Percentiles rank a stretch among this genome's conserved stretches.
Conservation (phyloP, 306 rosid species). For the Hylodesmum podocarpum region DNA sequence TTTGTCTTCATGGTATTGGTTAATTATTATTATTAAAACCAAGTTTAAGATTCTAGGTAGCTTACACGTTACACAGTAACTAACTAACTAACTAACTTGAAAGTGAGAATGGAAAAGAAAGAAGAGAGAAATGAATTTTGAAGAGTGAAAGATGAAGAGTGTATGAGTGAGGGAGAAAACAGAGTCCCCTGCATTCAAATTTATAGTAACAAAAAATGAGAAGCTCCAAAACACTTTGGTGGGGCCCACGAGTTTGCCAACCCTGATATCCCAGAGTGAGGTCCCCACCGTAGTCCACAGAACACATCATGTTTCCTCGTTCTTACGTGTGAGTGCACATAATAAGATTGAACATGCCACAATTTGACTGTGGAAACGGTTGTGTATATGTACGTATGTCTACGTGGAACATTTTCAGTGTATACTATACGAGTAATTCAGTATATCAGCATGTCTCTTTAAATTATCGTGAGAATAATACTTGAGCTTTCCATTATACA, state of each 20-base stretch:
- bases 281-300: constrained; percentile 23
- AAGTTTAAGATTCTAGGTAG: background rate
- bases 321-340: background rate
- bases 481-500: background rate
- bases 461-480: background rate
- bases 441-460: background rate
- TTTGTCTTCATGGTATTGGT: background rate
- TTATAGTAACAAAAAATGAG: constrained; percentile 55
- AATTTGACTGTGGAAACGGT: background rate
- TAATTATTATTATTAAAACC: background rate
- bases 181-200: constrained; percentile 39
- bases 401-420: background rate
- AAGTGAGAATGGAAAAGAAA: background rate
- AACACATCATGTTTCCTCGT: background rate
- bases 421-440: too few relatives aligned
- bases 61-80: constrained; percentile 4
- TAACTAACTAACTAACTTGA: background rate
- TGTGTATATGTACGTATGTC: background rate
- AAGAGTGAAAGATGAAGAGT: background rate
- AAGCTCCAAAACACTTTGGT: constrained; percentile 24
- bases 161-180: constrained; percentile 6
- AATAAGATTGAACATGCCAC: background rate
- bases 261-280: constrained; percentile 24
- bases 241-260: constrained; percentile 16
- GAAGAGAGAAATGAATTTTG: background rate